Conservation (phyloP, 164 flowering plant species). For the Amborella trichopoda region DNA sequence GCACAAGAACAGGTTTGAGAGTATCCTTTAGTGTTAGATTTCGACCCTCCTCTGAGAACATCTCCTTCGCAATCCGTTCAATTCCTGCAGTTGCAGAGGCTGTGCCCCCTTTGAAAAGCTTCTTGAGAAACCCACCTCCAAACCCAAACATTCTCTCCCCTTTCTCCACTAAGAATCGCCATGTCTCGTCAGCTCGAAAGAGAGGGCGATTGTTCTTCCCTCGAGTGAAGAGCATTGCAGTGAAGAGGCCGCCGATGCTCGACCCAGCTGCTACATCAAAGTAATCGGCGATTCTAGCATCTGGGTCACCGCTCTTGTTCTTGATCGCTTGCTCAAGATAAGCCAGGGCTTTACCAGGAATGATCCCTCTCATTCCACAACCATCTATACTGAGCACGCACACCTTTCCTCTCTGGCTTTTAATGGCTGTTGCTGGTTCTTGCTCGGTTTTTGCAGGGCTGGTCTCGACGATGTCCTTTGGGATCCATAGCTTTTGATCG, state of each 20-base stretch:
- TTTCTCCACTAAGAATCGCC: slow-evolving; percentile 23
- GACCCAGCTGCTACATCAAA: slow-evolving; percentile 60
- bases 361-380: slow-evolving; percentile 38
- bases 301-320: slow-evolving; percentile 23
- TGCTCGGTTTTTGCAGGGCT: background rate
- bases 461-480: slow-evolving; percentile 20
- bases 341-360: slow-evolving; percentile 40
- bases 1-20: slow-evolving; percentile 44
- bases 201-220: slow-evolving; percentile 29
- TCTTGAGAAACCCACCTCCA: slow-evolving; percentile 16
- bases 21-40: slow-evolving; percentile 49
- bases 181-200: slow-evolving; percentile 31
- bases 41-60: slow-evolving; percentile 44
- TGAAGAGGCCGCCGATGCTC: slow-evolving; percentile 50
- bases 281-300: slow-evolving; percentile 39
- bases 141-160: slow-evolving; percentile 10
- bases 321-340: slow-evolving; percentile 30
- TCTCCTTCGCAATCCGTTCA: slow-evolving; percentile 47
- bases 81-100: slow-evolving; percentile 32
- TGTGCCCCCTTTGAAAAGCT: slow-evolving; percentile 11
- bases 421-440: slow-evolving; percentile 9
- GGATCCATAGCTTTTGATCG: slow-evolving; percentile 73
- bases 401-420: slow-evolving; percentile 62
- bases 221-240: slow-evolving; percentile 41
- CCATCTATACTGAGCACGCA: slow-evolving; percentile 46